phyloP scores from a whole-genome alignment of 176 grass and related monocot species.

The Elymus sibiricus region DNA sequence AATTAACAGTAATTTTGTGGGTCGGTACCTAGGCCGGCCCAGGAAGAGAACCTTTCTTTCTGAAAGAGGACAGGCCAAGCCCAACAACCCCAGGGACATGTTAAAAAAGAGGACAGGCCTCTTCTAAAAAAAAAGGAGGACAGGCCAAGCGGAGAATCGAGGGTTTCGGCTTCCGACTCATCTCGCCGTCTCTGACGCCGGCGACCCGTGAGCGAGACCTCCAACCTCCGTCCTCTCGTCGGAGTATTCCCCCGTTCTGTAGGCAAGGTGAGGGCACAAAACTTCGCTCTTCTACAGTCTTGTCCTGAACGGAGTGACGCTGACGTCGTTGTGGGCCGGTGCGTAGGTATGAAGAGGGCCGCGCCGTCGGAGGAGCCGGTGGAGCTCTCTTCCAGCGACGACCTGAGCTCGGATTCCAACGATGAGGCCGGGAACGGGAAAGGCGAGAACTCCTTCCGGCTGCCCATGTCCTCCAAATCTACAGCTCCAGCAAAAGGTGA shows the following conservation, averaged over 20 bases:
- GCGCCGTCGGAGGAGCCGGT: conserved; percentile 43
- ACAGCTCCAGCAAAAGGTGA: conserved; percentile 33
- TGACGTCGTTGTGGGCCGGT: background rate
- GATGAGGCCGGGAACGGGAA: conserved; percentile 24
- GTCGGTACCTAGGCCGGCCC: background rate
- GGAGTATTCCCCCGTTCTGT: background rate
- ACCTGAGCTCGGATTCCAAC: conserved; percentile 58
- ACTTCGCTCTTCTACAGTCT: background rate
- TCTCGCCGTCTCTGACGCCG: conserved; percentile 4
- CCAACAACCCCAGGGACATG: no score
- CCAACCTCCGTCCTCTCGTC: background rate
- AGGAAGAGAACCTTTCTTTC: background rate
- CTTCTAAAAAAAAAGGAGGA: no score
- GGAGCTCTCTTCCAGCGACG: conserved; percentile 46
- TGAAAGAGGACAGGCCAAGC: no score
- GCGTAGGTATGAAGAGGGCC: conserved; percentile 74
- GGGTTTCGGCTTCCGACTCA: conserved; percentile 4
- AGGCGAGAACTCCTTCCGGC: conserved; percentile 26
- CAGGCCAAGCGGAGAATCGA: background rate
- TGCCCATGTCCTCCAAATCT: conserved; percentile 41
- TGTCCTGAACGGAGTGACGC: background rate
- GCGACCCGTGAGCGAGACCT: background rate
- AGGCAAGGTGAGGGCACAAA: background rate
- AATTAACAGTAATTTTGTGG: no score
- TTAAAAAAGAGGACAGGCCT: no score